Percentiles rank a stretch among this genome's conserved stretches.
These are phyloP conservation scores for Panaeolus cyanescens DNA, from an alignment of 768 basidiomycete species.

Conservation along the genomic window DNA sequence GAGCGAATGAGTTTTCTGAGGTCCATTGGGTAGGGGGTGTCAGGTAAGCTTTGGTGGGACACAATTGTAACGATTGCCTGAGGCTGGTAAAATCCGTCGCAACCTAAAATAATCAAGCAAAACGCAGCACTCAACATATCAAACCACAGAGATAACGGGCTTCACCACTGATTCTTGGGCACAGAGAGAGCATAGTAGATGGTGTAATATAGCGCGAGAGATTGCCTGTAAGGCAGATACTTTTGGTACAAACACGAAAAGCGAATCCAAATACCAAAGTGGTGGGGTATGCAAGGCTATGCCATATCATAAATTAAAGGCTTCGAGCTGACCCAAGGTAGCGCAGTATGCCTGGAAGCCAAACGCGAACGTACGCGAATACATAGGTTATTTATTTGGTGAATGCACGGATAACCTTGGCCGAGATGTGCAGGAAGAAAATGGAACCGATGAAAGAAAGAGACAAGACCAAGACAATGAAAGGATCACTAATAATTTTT, in stretches of 20 bases:
- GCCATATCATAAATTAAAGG: constrained; percentile 1
- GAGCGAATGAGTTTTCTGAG: not conserved
- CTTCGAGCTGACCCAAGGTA: not conserved
- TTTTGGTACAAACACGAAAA: constrained; percentile 39
- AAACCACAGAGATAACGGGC: not conserved
- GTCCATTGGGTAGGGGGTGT: not conserved
- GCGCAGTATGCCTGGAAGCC: not conserved
- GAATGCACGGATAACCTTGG: constrained; percentile 90
- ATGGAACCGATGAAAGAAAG: constrained; percentile 97
- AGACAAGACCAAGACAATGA: constrained; percentile 94
- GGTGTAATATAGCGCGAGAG: constrained; percentile 24
- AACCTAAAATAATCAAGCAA: not conserved
- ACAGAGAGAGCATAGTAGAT: constrained; percentile 29
- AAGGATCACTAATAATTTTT: constrained; percentile 59
- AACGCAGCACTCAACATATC: not conserved
- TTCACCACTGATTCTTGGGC: not conserved
- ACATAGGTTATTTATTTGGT: constrained; percentile 58
- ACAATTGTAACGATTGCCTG: not conserved
- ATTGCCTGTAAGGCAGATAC: constrained; percentile 27
- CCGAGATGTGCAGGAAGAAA: constrained; percentile 98
- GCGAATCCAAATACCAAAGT: constrained; percentile 31
- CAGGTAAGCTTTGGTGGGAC: constrained; percentile 1
- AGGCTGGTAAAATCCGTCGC: not conserved
- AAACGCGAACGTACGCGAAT: not conserved
- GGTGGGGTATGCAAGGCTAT: constrained; percentile 5